Evolutionary conservation across 495 filamentous ascomycete genomes (phyloP).

Genomic region (Penicillium herquei): DNA sequence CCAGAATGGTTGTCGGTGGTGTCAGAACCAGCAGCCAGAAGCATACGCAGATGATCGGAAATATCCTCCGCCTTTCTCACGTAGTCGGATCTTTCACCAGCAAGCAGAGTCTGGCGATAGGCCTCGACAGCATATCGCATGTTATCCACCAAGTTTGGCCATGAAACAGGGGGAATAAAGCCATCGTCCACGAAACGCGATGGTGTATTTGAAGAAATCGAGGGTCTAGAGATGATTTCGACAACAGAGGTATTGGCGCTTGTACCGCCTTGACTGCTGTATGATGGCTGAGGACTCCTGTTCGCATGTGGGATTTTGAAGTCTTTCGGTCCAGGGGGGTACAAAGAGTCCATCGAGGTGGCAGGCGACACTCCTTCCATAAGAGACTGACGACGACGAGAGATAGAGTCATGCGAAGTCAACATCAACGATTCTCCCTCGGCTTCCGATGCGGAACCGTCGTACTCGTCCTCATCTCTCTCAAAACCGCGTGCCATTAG

Average conservation of each 20-base stretch:
- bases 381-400: constrained; percentile 62
- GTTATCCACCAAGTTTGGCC: constrained; percentile 84
- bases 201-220: constrained; percentile 62
- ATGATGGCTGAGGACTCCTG: constrained; percentile 24
- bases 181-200: constrained; percentile 85
- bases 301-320: constrained; percentile 17
- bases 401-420: constrained; percentile 56
- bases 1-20: constrained; percentile 99
- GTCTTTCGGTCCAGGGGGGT: constrained; percentile 44
- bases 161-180: constrained; percentile 70
- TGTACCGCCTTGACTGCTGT: constrained; percentile 24
- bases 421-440: constrained; percentile 66
- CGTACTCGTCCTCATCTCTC: constrained; percentile 80
- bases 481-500: constrained; percentile 83
- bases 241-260: constrained; percentile 35
- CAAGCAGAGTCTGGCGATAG: constrained; percentile 81
- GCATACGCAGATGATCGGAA: constrained; percentile 88
- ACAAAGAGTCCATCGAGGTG: constrained; percentile 88
- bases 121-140: constrained; percentile 85
- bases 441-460: constrained; percentile 82
- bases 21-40: constrained; percentile 92
- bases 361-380: constrained; percentile 80
- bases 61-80: constrained; percentile 93
- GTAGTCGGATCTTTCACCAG: constrained; percentile 80
- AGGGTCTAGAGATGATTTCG: constrained; percentile 42